Evolutionary conservation across 2,329 filamentous ascomycete species (phyloP).

Genomic region (Plenodomus biglobosus): DNA sequence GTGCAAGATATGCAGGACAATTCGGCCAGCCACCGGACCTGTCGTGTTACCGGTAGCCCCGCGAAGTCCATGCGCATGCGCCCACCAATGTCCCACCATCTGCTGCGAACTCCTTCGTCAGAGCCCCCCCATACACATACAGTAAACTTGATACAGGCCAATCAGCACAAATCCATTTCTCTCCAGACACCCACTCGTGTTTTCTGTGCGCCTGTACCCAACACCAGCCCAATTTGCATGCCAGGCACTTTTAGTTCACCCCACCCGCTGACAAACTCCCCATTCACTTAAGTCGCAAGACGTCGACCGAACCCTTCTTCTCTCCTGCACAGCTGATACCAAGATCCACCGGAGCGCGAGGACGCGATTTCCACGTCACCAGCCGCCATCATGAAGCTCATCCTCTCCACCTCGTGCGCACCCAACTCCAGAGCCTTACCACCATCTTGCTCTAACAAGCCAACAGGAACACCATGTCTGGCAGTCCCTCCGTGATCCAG

Average conservation of each 20-base stretch:
- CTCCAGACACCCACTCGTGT: neutral
- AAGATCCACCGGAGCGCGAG: neutral
- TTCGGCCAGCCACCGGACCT: neutral
- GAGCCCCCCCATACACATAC: neutral
- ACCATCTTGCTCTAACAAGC: conserved; percentile 55
- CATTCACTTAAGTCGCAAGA: conserved; percentile 1
- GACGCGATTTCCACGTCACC: neutral
- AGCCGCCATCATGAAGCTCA: conserved; percentile 67
- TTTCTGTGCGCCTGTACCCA: neutral
- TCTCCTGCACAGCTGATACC: neutral
- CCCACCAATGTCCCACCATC: neutral
- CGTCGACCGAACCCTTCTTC: neutral
- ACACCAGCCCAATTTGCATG: neutral
- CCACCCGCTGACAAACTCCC: conserved; percentile 26
- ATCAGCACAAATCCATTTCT: neutral
- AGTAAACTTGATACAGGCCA: neutral
- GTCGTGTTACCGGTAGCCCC: neutral
- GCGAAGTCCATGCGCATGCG: neutral
- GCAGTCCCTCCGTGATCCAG: conserved; percentile 79
- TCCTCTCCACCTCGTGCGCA: conserved; percentile 82
- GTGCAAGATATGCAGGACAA: neutral
- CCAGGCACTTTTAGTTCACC: conserved; percentile 5
- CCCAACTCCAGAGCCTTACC: neutral
- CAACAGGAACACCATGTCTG: conserved; percentile 77
- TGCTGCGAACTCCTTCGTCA: neutral